Evolutionary conservation across 2,329 filamentous ascomycete genomes (phyloP).

Genomic region (Chaetomium globosum): DNA sequence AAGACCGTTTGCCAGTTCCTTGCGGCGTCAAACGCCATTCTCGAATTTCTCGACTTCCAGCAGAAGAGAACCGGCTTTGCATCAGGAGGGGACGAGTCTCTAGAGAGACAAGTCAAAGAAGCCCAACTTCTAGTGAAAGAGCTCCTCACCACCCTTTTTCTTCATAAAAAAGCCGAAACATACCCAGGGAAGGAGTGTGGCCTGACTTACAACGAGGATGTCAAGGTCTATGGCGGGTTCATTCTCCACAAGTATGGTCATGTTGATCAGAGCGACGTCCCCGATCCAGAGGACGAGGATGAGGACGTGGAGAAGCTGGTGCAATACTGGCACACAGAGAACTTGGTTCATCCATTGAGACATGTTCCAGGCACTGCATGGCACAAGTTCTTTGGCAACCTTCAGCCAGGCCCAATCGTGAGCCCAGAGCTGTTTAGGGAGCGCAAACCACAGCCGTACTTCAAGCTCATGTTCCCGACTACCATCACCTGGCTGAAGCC

Average conservation of each 20-base stretch:
- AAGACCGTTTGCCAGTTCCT: constrained; percentile 24
- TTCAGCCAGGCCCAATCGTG: constrained; percentile 1
- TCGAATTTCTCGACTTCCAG: constrained; percentile 26
- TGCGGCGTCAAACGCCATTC: constrained; percentile 26
- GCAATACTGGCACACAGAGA: constrained; percentile 27
- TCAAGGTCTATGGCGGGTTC: constrained; percentile 18
- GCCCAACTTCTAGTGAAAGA: constrained; percentile 23
- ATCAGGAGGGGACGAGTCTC: constrained; percentile 26
- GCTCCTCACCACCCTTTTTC: constrained; percentile 22
- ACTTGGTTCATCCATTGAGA: constrained; percentile 21
- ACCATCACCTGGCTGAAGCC: constrained; percentile 20
- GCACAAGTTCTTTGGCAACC: constrained; percentile 32
- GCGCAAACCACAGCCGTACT: constrained; percentile 2
- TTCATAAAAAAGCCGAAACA: constrained; percentile 22
- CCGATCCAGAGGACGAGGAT: constrained; percentile 9
- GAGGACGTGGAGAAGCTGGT: constrained; percentile 12
- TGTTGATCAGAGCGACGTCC: constrained; percentile 8
- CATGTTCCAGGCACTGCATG: constrained; percentile 30
- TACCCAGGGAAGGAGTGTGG: constrained; percentile 28
- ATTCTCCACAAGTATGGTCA: constrained; percentile 22
- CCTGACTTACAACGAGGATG: constrained; percentile 21
- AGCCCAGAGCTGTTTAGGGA: constrained; percentile 19
- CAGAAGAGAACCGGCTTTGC: constrained; percentile 19
- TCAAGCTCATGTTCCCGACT: constrained; percentile 12
- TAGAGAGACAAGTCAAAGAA: constrained; percentile 26